Percentiles rank a stretch among this genome's conserved stretches.
Conservation (phyloP, 176 grass and related monocot genomes). For the Typha latifolia region DNA sequence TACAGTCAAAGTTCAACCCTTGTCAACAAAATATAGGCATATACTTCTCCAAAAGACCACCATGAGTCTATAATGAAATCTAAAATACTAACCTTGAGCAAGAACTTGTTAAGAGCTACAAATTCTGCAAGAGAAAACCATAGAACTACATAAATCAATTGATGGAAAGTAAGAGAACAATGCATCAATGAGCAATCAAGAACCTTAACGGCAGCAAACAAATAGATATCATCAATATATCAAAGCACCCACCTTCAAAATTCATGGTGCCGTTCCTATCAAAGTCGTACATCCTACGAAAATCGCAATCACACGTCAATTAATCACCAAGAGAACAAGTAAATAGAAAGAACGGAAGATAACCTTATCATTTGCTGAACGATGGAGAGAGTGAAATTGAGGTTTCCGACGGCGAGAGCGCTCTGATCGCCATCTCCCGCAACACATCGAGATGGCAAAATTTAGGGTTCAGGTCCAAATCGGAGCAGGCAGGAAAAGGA, state of each 20-base stretch:
- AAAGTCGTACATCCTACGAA: slow-evolving; percentile 77
- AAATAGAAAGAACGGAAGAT: neutral
- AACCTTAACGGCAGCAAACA: too few species aligned
- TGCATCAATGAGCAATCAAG: neutral
- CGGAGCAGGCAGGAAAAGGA: neutral
- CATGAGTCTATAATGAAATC: slow-evolving; percentile 4
- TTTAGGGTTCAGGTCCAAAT: slow-evolving; percentile 2
- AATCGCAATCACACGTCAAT: slow-evolving; percentile 3
- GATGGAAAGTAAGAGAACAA: neutral
- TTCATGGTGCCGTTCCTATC: slow-evolving; percentile 77
- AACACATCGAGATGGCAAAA: slow-evolving; percentile 8
- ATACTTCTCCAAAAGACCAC: neutral
- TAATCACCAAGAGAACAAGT: neutral
- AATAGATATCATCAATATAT: too few species aligned
- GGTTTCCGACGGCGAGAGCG: slow-evolving; percentile 64
- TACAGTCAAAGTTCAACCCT: neutral
- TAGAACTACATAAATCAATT: neutral
- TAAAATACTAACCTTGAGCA: slow-evolving; percentile 44
- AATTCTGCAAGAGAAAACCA: slow-evolving; percentile 43
- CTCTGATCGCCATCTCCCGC: slow-evolving; percentile 28
- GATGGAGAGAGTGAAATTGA: slow-evolving; percentile 52
- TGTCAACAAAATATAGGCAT: neutral
- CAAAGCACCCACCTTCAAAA: slow-evolving; percentile 47
- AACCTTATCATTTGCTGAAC: slow-evolving; percentile 88
- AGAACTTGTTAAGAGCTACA: slow-evolving; percentile 65